These are phyloP conservation scores for Colletotrichum cuscutae DNA, from an alignment of 2,329 filamentous ascomycete species.

Conservation along the genomic window DNA sequence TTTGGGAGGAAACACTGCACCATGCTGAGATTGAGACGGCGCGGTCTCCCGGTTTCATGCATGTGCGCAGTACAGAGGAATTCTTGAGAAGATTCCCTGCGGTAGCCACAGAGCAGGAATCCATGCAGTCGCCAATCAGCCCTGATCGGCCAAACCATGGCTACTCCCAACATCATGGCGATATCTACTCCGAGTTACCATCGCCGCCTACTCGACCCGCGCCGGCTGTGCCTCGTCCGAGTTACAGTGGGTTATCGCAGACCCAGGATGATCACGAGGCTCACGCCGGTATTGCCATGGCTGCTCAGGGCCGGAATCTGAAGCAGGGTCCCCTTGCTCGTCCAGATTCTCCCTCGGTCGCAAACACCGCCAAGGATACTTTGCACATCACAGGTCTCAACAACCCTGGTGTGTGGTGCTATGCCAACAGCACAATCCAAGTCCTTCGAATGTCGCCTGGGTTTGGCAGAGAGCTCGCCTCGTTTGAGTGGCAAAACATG, in stretches of 20 bases:
- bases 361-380: conserved; percentile 35
- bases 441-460: conserved; percentile 79
- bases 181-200: conserved; percentile 59
- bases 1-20: conserved; percentile 82
- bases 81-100: conserved; percentile 87
- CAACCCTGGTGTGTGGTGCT: conserved; percentile 87
- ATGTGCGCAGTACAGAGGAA: conserved; percentile 81
- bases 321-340: conserved; percentile 31
- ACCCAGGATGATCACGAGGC: conserved; percentile 31
- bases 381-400: conserved; percentile 75
- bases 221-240: conserved; percentile 74
- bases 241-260: conserved; percentile 78
- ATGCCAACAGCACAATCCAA: conserved; percentile 92
- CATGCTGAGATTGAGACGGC: conserved; percentile 67
- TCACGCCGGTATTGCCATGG: conserved; percentile 8
- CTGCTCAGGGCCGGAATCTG: conserved; percentile 16
- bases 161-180: conserved; percentile 39
- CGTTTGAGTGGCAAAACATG: conserved; percentile 67
- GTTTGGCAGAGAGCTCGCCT: conserved; percentile 73
- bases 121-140: conserved; percentile 60
- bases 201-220: conserved; percentile 73
- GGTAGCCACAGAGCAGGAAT: conserved; percentile 69
- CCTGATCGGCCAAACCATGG: conserved; percentile 29
- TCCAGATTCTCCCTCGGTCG: conserved; percentile 25
- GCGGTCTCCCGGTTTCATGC: conserved; percentile 57